Evolutionary conservation across 441 rosid species (phyloP).

Genomic region (Melastoma candidum): DNA sequence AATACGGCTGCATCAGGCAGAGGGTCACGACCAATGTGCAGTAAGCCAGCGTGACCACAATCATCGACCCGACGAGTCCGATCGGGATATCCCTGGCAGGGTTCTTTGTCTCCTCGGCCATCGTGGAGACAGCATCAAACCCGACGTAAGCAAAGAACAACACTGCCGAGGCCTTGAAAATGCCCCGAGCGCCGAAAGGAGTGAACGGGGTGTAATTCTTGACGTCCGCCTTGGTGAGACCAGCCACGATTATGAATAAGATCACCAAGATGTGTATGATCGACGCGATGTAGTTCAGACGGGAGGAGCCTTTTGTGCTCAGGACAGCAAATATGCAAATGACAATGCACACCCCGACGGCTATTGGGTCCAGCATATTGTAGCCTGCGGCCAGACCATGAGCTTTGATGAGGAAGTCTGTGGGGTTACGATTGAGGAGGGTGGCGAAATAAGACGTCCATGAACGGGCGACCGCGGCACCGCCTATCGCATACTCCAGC

Average conservation of each 20-base stretch:
- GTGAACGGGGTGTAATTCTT: slow-evolving; percentile 33
- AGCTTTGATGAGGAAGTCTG: slow-evolving; percentile 33
- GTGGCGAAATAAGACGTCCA: slow-evolving; percentile 81
- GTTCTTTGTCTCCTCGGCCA: slow-evolving; percentile 70
- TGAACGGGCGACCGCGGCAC: slow-evolving; percentile 64
- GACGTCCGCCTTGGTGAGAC: slow-evolving; percentile 37
- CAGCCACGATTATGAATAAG: slow-evolving; percentile 42
- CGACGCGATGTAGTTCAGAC: slow-evolving; percentile 44
- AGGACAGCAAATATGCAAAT: slow-evolving; percentile 33
- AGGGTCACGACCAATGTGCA: slow-evolving; percentile 46
- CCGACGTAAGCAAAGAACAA: slow-evolving; percentile 74
- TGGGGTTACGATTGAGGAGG: slow-evolving; percentile 37
- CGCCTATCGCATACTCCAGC: slow-evolving; percentile 50
- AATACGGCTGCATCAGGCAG: slow-evolving; percentile 49
- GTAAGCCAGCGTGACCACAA: slow-evolving; percentile 27
- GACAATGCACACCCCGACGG: slow-evolving; percentile 26
- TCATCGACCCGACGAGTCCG: slow-evolving; percentile 71
- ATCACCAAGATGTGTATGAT: slow-evolving; percentile 35
- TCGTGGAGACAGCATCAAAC: slow-evolving; percentile 61
- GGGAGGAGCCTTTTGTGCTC: slow-evolving; percentile 55
- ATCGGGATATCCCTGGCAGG: slow-evolving; percentile 70
- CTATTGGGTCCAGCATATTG: slow-evolving; percentile 55
- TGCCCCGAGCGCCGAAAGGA: slow-evolving; percentile 50
- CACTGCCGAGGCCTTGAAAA: slow-evolving; percentile 50
- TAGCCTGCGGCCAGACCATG: slow-evolving; percentile 26